Evolutionary conservation across 805 yeast species (phyloP), one percentile per base, ranked within the genome.

Genomic region (Cyberlindnera suaveolens): DNA sequence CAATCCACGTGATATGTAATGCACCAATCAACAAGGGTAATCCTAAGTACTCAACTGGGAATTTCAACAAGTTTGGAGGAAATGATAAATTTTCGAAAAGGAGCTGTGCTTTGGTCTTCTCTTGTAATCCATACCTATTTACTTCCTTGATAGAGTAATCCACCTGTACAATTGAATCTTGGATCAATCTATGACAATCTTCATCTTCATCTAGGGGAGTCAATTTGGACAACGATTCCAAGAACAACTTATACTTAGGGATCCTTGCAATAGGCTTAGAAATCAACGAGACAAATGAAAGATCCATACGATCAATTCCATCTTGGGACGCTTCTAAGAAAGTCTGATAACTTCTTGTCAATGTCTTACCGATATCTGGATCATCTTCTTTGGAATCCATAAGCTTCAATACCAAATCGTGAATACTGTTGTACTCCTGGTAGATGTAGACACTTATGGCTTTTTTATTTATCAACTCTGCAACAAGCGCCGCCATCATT

Each of bases 201-300:
- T 47, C 49, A 38, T 48, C 51, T 17, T 51, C 54, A 4, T 39
- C 45, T 15, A 47, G 49, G 2, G 53, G 46, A 1, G 65, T 55
- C 35, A 61, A 52, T 31, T 67, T 64, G 8, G 56, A 41, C 33
- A 73, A 48, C 1, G 73, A 61, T 27, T 72, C 74, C n/a, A 75
- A 49, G n/a, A 78, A 66, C 31, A 78, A 60, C 42, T 70, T 66
- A 52, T 78, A 78, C 49, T 76, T 75, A 3, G 71, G 58, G 8
- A 74, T 62, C 48, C 84, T 58, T 34, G 71, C 58, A 10, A 76
- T 64, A 3, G 85, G 84, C 57, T 68, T 70, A 50, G 77, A 80
- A 26, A 75, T 58, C 47, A 79, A 63, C 0, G 83, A 77, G 7
- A 58, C 52, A 39, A 80, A 75, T 5, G 83, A 71, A 23, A 77